phyloP scores from a whole-genome alignment of 768 basidiomycete genomes.

The Leccinum uliginosum region DNA sequence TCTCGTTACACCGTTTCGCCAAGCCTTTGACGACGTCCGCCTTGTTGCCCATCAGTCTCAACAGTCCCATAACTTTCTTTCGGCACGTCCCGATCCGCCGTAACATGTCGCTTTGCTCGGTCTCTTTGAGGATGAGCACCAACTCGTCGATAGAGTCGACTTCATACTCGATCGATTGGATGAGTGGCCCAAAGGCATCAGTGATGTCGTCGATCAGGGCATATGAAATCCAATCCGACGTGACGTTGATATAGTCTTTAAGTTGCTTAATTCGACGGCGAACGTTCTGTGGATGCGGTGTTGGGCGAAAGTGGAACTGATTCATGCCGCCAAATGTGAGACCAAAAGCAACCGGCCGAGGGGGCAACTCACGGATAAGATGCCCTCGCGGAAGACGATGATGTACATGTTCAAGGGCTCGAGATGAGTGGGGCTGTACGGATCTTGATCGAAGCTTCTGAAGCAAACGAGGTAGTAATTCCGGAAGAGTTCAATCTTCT shows the following conservation, averaged over 20 bases:
- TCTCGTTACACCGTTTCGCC: slow-evolving; percentile 97
- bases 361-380: slow-evolving; percentile 66
- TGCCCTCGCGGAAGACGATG: slow-evolving; percentile 97
- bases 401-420: slow-evolving; percentile 99
- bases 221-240: slow-evolving; percentile 99
- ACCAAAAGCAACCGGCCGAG: background rate
- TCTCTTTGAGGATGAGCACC: slow-evolving; percentile 82
- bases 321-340: background rate
- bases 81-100: slow-evolving; percentile 94
- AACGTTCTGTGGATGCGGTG: slow-evolving; percentile 97
- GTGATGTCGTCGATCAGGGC: slow-evolving; percentile 99
- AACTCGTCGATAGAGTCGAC: slow-evolving; percentile 99
- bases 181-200: slow-evolving; percentile 96
- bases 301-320: slow-evolving; percentile 96
- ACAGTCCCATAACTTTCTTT: slow-evolving; percentile 98
- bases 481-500: slow-evolving; percentile 98
- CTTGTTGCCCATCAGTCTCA: slow-evolving; percentile 98
- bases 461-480: slow-evolving; percentile 99
- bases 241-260: slow-evolving; percentile 97
- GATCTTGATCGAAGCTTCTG: slow-evolving; percentile 98
- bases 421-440: slow-evolving; percentile 93
- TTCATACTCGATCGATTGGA: slow-evolving; percentile 98
- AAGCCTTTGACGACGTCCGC: slow-evolving; percentile 99
- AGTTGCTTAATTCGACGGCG: slow-evolving; percentile 97
- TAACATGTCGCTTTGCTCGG: slow-evolving; percentile 90